These are phyloP conservation scores for Carallia pectinifolia DNA, from an alignment of 345 rosid genomes.

Conservation along the genomic window DNA sequence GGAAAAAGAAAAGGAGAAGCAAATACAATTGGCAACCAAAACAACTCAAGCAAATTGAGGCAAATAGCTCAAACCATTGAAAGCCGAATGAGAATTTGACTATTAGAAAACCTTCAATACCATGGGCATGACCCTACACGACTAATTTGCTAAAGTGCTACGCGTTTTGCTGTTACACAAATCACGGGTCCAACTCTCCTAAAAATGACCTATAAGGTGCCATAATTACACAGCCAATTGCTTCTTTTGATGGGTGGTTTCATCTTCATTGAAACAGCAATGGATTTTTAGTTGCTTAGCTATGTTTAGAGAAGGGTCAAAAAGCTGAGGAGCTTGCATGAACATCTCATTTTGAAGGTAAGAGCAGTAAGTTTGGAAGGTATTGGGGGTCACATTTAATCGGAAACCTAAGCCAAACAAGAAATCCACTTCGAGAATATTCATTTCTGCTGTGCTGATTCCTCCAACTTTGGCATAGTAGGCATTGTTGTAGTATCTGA, in stretches of 20 bases:
- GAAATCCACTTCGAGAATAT: constrained; percentile 71
- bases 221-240: constrained; percentile 38
- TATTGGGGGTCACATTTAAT: constrained; percentile 56
- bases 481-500: constrained; percentile 61
- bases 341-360: constrained; percentile 51
- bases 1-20: background rate
- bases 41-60: constrained; percentile 30
- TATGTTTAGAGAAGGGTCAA: constrained; percentile 18
- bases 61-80: constrained; percentile 20
- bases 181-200: constrained; percentile 5
- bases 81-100: constrained; percentile 8
- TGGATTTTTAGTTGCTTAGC: constrained; percentile 22
- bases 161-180: background rate
- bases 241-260: constrained; percentile 35
- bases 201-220: background rate
- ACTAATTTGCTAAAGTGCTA: background rate
- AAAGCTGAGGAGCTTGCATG: constrained; percentile 34
- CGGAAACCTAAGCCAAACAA: constrained; percentile 65
- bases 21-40: constrained; percentile 19
- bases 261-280: constrained; percentile 43
- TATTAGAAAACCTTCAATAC: background rate
- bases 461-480: constrained; percentile 73
- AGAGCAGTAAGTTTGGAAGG: constrained; percentile 49
- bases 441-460: constrained; percentile 66
- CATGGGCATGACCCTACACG: constrained; percentile 8